Base-by-base conservation (phyloP, 228 moss, liverwort and hornwort genomes). In the Sphagnum fallax region DNA sequence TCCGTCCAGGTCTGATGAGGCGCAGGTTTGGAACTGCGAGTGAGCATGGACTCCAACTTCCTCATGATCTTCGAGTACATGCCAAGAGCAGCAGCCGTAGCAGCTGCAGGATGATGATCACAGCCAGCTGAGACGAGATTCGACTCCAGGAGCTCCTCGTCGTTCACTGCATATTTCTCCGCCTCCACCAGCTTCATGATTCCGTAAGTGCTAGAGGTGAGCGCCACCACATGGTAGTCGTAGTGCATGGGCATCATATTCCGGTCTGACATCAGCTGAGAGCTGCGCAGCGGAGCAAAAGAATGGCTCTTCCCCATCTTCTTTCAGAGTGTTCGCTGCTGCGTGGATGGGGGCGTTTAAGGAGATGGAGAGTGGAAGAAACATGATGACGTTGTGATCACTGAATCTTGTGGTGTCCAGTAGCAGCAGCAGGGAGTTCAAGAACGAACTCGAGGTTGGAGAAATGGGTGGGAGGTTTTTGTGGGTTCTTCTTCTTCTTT, bases 201-300 rank as follows among this genome's bases (percentile, higher is more conserved):
- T 69, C 86, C 86, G 16, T 82, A 86, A 0, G 82, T 86, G 75
- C 82, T 86, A 5, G 86, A 86, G 32, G 75, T 82, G 73, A 86
- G 82, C 66, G 82, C 75, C 11, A 86, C 86, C 73, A 69, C 51
- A 64, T 86, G 86, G 62, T 67, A 67, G 47, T 62, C 72, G 61
- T 85, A 74, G 52, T 48, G 80, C 62, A 86, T 71, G 71, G 32
- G 32, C 32, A 32, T 86, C 80, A 8, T 79, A 72, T 32, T 65
- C 32, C n/a, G 79, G 81, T 65, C 79, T 81, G 0, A 77, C 51
- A 0, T 80, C 61, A 8, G 65, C 5, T 32, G 32, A 32, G 32
- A 32, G 32, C 32, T 32, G 9, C 82, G 69, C 6, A 86, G 52
- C 5, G 77, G 82, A 8, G 80, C 75, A 60, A 83, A 82, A 0